Conservation (phyloP, 2,329 filamentous ascomycete genomes). For the Colletotrichum sublineola region DNA sequence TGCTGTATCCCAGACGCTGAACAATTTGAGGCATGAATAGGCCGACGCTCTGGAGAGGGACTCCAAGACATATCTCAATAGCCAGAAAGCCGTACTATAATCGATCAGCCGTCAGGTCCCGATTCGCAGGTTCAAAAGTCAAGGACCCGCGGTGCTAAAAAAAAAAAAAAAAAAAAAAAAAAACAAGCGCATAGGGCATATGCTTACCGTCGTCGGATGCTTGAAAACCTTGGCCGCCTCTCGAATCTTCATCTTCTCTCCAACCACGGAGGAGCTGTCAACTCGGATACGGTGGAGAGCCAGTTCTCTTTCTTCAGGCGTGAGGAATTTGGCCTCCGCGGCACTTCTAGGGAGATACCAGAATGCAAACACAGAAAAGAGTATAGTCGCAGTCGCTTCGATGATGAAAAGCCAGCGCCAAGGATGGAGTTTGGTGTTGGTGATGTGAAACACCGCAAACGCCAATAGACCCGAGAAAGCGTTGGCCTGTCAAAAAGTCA, state of each 20-base stretch:
- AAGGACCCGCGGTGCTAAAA: too few species aligned
- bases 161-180: too few species aligned
- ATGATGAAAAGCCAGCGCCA: constrained; percentile 69
- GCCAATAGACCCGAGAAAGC: constrained; percentile 42
- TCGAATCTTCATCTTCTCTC: constrained; percentile 64
- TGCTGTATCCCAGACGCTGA: constrained; percentile 58
- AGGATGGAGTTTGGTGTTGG: constrained; percentile 59
- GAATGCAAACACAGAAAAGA: constrained; percentile 74
- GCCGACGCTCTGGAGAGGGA: constrained; percentile 67
- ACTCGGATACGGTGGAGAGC: constrained; percentile 81
- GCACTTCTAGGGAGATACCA: constrained; percentile 77
- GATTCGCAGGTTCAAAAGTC: too few species aligned
- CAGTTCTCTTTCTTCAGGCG: constrained; percentile 73
- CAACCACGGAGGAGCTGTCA: constrained; percentile 75
- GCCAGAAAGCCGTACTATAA: constrained; percentile 43
- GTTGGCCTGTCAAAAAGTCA: constrained; percentile 11
- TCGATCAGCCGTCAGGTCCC: background rate
- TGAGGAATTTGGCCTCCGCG: constrained; percentile 74
- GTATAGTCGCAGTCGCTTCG: constrained; percentile 67
- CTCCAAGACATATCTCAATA: constrained; percentile 71
- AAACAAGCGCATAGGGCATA: background rate
- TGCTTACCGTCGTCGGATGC: constrained; percentile 60
- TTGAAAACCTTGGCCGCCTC: constrained; percentile 67
- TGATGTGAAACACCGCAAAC: constrained; percentile 48
- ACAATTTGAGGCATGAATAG: constrained; percentile 68